Conservation (phyloP, 2,329 filamentous ascomycete genomes). For the Aspergillus nomiae region DNA sequence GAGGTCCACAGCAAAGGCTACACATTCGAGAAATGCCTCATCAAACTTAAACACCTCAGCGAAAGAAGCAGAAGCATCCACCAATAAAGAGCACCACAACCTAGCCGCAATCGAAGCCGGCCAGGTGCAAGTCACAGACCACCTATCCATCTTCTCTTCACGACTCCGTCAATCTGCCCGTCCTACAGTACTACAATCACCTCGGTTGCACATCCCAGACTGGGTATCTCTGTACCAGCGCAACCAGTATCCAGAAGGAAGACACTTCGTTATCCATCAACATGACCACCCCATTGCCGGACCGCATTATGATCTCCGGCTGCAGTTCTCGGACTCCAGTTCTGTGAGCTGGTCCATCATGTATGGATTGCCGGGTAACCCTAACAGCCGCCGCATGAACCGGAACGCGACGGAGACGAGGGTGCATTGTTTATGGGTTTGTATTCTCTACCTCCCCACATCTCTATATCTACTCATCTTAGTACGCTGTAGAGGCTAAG, state of each 20-base stretch:
- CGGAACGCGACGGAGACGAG: conserved; percentile 65
- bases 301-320: conserved; percentile 67
- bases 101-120: conserved; percentile 57
- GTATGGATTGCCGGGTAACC: conserved; percentile 63
- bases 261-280: conserved; percentile 71
- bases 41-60: too few species aligned
- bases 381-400: conserved; percentile 56
- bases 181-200: conserved; percentile 23
- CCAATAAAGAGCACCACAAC: background rate
- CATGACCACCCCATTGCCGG: conserved; percentile 72
- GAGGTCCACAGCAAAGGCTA: background rate
- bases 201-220: conserved; percentile 43
- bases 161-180: conserved; percentile 38
- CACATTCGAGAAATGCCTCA: background rate
- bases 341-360: conserved; percentile 66
- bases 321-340: conserved; percentile 69
- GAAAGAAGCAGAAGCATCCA: background rate
- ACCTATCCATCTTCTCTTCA: conserved; percentile 51
- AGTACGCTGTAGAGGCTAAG: too few species aligned
- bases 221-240: conserved; percentile 52
- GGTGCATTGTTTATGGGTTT: conserved; percentile 62
- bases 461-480: background rate
- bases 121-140: conserved; percentile 48
- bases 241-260: conserved; percentile 49
- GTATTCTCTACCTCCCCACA: conserved; percentile 13